Evolutionary conservation across 176 grass and related monocot species (phyloP), one percentile per base, ranked within the genome.

Genomic region (Ampelocalamus luodianensis): DNA sequence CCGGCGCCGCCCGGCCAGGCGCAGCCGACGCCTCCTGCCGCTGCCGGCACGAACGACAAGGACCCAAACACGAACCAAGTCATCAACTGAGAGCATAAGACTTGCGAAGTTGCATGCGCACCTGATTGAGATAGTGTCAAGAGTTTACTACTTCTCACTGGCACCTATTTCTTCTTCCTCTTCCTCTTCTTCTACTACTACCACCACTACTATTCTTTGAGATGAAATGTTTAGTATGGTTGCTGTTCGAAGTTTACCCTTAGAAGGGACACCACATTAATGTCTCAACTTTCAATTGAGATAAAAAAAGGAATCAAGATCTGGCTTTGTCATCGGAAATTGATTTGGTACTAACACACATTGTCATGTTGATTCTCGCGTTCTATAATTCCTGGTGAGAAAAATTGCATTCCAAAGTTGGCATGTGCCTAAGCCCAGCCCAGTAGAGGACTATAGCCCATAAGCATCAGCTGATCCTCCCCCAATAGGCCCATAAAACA

Each of bases 41-140:
- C 26, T 9, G 40, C 86, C 10, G 65, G 6, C 29, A 36, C 65
- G 27, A 36, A 18, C 64, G 64, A 49, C 18, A 69, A 55, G 42
- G 77, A 80, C 34, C 83, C 83, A 1, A 86, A 27, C 72, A 22
- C 78, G 0, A 81, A 23, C 65, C 64, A 68, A 1, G 55, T 80
- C 71, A 36, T 36, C 88, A 64, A 85, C 83, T 86, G 79, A 90
- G 5, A 50, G 5, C 3, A 23, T 23, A 8, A 59, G 24, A 34
- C 70, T 9, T 0, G 68, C 26, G 0, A 68, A 22, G 0, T 27
- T 23, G 56, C 55, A 6, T 10, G 23, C 53, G 18, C 53, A 8
- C 17, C 8, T 55, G 17, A 55, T 22, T 55, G 18, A 22, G 56
- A 8, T 10, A 0, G 22, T 38, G 42, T 3, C 5, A 64, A 51